Percentiles rank a stretch among this genome's conserved stretches.
Evolutionary conservation across 2,329 filamentous ascomycete genomes (phyloP).

Genomic region (Diaporthe citri): DNA sequence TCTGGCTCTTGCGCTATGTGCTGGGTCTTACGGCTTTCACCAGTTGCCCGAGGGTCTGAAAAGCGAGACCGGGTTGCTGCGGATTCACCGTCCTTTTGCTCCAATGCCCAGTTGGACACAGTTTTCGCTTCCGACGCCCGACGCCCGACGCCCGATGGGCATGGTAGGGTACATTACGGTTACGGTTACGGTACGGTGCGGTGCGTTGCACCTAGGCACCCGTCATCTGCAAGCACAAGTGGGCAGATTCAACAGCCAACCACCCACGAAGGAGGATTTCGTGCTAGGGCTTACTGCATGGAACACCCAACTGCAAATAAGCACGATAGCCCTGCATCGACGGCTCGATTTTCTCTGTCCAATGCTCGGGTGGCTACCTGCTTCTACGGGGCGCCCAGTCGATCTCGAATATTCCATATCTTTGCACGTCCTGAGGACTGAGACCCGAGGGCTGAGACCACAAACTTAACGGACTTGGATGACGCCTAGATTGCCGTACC

Average conservation of each 20-base stretch:
- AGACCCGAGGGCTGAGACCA: slow-evolving; percentile 2
- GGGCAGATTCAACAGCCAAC: neutral
- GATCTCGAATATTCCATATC: slow-evolving; percentile 10
- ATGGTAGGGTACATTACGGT: neutral
- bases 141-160: neutral
- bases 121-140: neutral
- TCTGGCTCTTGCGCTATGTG: neutral
- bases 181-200: neutral
- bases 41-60: slow-evolving; percentile 11
- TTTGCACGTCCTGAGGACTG: neutral
- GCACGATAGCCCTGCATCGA: slow-evolving; percentile 3
- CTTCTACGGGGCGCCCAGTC: neutral
- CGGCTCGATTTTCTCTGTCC: neutral
- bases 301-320: slow-evolving; percentile 2
- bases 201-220: neutral
- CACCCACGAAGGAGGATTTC: neutral
- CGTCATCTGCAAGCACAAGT: neutral
- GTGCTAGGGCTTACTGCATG: slow-evolving; percentile 16
- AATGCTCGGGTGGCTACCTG: neutral
- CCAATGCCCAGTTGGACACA: neutral
- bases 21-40: neutral
- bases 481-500: slow-evolving; percentile 15
- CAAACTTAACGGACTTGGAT: slow-evolving; percentile 5
- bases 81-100: neutral
- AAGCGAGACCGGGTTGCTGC: slow-evolving; percentile 1